phyloP scores from a whole-genome alignment of 305 asterid species.

The Euphrasia arctica region DNA sequence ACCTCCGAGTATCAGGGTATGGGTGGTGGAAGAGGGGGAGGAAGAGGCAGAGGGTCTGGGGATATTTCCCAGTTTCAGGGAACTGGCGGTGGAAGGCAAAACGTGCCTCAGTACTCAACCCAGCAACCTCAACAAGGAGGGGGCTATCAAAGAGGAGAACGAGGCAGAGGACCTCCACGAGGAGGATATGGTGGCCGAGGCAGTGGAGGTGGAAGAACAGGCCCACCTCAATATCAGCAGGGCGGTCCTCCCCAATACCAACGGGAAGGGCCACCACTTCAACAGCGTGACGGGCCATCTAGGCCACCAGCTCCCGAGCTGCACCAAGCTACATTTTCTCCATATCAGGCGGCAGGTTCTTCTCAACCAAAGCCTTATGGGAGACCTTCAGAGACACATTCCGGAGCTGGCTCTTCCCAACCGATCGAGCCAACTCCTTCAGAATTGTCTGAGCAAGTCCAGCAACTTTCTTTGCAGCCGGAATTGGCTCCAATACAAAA shows the following conservation, averaged over 20 bases:
- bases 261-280: constrained; percentile 36
- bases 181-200: constrained; percentile 62
- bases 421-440: constrained; percentile 32
- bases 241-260: constrained; percentile 43
- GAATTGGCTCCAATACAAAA: constrained; percentile 42
- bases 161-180: constrained; percentile 52
- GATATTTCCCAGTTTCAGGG: constrained; percentile 43
- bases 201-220: constrained; percentile 47
- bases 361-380: constrained; percentile 37
- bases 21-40: too few relatives aligned
- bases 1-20: too few relatives aligned
- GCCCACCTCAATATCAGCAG: constrained; percentile 39
- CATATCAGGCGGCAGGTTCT: constrained; percentile 35
- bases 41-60: constrained; percentile 37
- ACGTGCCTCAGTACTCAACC: constrained; percentile 27
- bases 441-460: constrained; percentile 32
- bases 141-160: constrained; percentile 42
- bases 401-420: constrained; percentile 44
- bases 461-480: constrained; percentile 38
- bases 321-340: constrained; percentile 70
- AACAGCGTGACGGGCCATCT: constrained; percentile 48
- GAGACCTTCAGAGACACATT: constrained; percentile 32
- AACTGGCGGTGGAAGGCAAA: neutral
- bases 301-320: constrained; percentile 70
- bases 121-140: constrained; percentile 42